Base-by-base conservation (phyloP, 805 yeast species). In the Sugiyamaella boreocaroliniensis region DNA sequence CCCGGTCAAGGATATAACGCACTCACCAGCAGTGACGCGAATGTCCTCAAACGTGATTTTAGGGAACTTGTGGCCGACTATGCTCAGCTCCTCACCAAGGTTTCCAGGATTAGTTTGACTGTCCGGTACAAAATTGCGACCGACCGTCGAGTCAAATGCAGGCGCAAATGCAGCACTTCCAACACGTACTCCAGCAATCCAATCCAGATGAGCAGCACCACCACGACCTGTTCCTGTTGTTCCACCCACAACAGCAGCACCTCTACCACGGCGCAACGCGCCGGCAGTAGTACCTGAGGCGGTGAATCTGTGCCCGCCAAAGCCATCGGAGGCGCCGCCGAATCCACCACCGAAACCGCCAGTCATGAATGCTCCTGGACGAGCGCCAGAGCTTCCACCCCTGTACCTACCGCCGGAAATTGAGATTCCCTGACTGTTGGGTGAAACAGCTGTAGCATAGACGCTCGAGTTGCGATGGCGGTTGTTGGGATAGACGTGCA, bases 161-260 rank as follows among this genome's bases (percentile, higher is more conserved):
- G 34, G 34, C 8, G 66, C 62, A 52, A 71, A 70, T 3, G 77
- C 78, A 8, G 79, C 65, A 43, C 74, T 71, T 1, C 88, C 88
- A 57, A 92, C 80, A 53, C 89, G 75, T 7, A 92, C 95, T 49
- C 98, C 97, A 0, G 97, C 83, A 40, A 95, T 82, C 98, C 98
- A 92, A 57, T 85, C 83, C 55, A 92, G 71, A 63, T 88, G 95
- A 59, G 84, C 82, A n/a, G 50, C 22, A 9, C 55, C 49, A 26
- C 53, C 51, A 16, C 56, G 45, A 5, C 37, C 37, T 11, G 37
- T 32, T 32, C 37, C 37, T 14, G 37, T 32, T 10, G 37, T 3
- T 11, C 37, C 37, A 11, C 37, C 37, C 12, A 32, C 37, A 3
- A 32, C 37, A 9, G 37, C 37, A 11, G 37, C 37, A 5, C 37